These are phyloP conservation scores for Neofusicoccum cordaticola DNA, from an alignment of 2,329 filamentous ascomycete species.

Conservation along the genomic window DNA sequence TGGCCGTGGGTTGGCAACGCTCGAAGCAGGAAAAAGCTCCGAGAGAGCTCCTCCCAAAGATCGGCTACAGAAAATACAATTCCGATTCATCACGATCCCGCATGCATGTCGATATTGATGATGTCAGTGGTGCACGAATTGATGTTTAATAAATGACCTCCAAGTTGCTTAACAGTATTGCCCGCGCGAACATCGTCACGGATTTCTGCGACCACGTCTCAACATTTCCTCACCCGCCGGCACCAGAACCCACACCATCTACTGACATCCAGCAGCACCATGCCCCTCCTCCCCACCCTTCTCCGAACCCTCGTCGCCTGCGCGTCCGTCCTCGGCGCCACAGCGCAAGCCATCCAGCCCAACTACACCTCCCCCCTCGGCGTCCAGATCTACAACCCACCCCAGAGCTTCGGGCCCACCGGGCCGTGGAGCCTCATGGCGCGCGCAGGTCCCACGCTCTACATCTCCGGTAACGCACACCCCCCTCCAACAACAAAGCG, in stretches of 20 bases:
- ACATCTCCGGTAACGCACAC: conserved; percentile 23
- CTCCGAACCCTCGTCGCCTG: not conserved
- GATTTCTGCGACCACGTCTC: no score
- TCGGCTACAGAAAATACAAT: not conserved
- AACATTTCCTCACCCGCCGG: no score
- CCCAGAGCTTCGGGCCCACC: conserved; percentile 16
- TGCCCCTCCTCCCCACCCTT: not conserved
- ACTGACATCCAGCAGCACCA: not conserved
- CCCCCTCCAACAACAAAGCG: no score
- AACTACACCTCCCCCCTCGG: conserved; percentile 20
- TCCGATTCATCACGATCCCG: not conserved
- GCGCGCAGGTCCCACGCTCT: conserved; percentile 28
- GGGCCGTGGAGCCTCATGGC: conserved; percentile 21
- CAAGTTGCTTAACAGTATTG: not conserved
- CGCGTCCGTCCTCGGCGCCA: not conserved
- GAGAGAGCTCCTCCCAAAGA: not conserved
- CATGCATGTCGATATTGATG: not conserved
- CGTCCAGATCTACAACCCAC: conserved; percentile 19
- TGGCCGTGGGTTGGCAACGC: not conserved
- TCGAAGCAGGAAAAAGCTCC: not conserved
- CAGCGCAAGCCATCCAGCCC: not conserved
- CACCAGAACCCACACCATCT: no score
- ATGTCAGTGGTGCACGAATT: not conserved
- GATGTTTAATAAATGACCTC: not conserved
- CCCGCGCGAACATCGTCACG: not conserved